Evolutionary conservation across 805 yeast species (phyloP), one percentile per base, ranked within the genome.

Genomic region (Pichia californica): DNA sequence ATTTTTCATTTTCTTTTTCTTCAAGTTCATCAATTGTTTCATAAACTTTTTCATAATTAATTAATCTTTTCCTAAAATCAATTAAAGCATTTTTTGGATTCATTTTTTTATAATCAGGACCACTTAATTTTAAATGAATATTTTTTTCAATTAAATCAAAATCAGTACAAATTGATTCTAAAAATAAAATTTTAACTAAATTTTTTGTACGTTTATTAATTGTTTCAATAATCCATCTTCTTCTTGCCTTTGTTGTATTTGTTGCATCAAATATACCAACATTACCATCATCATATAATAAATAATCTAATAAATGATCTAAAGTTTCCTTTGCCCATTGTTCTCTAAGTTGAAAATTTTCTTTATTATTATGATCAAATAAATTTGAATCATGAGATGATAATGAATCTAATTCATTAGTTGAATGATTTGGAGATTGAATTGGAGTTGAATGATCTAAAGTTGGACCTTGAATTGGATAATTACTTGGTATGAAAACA

Each of bases 21-120:
- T 63, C 68, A 20, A 47, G 53, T 37, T 86, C 94, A 50, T 84
- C 95, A 30, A 91, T 82, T 1, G 96, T 83, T 62, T 93, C 89
- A 63, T 91, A 91, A 1, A 91, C 96, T 59, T 73, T 77, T 59
- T 88, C 91, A 61, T 91, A 91, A 58, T 91, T 91, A 30, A 70
- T 65, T 48, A 91, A 71, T 46, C 99, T 74, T 40, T 82, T 83
- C 43, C 81, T 77, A 59, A 91, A 91, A 64, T 91, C 99, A 38
- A 69, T 71, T 20, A 91, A 61, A 0, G 98, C 96, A 13, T 73
- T 55, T 37, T 79, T 78, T 2, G 86, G 86, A 58, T 91, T 91
- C 87, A 88, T 88, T 39, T 81, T 74, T 46, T 74, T 74, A 66
- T 91, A 91, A 64, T 91, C 98, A 0, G 98, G 99, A 0, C 99